Evolutionary conservation across 352 stramenopile species (phyloP), one percentile per base, ranked within the genome.

Genomic region (Globisporangium takayamanum): DNA sequence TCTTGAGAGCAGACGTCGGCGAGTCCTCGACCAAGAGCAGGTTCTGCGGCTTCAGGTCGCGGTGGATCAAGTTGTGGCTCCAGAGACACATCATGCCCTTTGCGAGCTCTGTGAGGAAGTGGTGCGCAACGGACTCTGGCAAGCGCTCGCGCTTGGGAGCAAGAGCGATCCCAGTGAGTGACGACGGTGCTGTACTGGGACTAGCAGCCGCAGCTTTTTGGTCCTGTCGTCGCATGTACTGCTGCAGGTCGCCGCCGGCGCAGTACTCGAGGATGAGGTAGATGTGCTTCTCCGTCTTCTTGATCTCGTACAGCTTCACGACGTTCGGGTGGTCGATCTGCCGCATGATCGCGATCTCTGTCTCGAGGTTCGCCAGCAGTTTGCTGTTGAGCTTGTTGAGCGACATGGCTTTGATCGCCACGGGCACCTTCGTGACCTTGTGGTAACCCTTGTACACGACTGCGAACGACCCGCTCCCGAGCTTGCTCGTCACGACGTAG

Each of bases 251-350:
- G 10, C 96, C 96, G 11, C 96, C 96, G 12, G 78, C 86, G 63
- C 95, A 98, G 63, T 97, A 98, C 75, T 99, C 96, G 52, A 99
- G 84, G 56, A 98, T 83, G 20, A 99, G 74, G 73, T 98, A 98
- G 72, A 99, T 98, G 73, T 98, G 89, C 36, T 92, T 83, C 54
- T 96, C 78, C 25, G 88, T 97, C 68, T 98, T 97, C 74, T 97
- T 89, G 60, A 98, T 98, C 52, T 98, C 84, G 63, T 97, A 97
- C 15, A 99, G 83, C 54, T 95, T 95, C 20, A 98, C 95, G 54
- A 99, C 94, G 66, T 98, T 98, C 3, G 80, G 91, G 72, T 99
- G 95, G 65, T 90, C 74, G 62, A 98, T 97, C 50, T 96, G 92
- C 49, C 87, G 80, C 57, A 99, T 89, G 54, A 99, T 99, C 47